A percentile compares a stretch with the other conserved stretches of the same genome.
Conservation (phyloP, 768 basidiomycete genomes). For the Lactarius tabidus region DNA sequence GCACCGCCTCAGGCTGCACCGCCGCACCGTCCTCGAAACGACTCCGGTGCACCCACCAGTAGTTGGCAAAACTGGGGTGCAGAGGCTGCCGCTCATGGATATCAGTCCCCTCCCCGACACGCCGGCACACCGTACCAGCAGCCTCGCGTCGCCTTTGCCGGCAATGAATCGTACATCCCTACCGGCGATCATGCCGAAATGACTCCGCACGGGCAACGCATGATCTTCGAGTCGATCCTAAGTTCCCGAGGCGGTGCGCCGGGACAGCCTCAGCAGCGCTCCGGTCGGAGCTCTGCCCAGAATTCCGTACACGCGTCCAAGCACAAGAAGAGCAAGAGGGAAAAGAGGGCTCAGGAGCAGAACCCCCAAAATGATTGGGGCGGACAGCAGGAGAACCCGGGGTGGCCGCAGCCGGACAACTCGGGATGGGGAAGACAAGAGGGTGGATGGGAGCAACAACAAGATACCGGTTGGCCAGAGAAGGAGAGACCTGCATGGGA, state of each 20-base stretch:
- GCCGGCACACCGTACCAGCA: slow-evolving; percentile 1
- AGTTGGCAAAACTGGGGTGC: slow-evolving; percentile 21
- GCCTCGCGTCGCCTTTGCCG: slow-evolving; percentile 17
- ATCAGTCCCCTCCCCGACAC: not conserved
- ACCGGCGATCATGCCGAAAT: slow-evolving; percentile 7
- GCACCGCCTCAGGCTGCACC: slow-evolving; percentile 2
- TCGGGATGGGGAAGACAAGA: not conserved
- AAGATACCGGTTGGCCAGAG: not conserved
- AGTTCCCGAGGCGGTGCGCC: slow-evolving; percentile 9
- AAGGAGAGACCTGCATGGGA: slow-evolving; percentile 1
- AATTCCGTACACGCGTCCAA: slow-evolving; percentile 4
- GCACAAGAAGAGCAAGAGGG: slow-evolving; percentile 16
- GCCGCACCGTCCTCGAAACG: slow-evolving; percentile 1
- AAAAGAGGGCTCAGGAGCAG: slow-evolving; percentile 20
- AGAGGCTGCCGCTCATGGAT: slow-evolving; percentile 19
- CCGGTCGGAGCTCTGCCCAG: not conserved
- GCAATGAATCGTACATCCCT: slow-evolving; percentile 12
- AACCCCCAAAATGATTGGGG: not conserved
- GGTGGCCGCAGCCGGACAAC: not conserved
- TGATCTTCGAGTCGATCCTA: slow-evolving; percentile 18
- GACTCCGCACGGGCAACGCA: slow-evolving; percentile 12
- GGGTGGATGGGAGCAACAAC: slow-evolving; percentile 8
- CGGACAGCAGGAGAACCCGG: slow-evolving; percentile 5
- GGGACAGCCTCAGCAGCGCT: slow-evolving; percentile 6
- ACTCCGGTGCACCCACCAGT: not conserved